phyloP scores from a whole-genome alignment of 2,329 filamentous ascomycete genomes.

The Fusarium stilboides region DNA sequence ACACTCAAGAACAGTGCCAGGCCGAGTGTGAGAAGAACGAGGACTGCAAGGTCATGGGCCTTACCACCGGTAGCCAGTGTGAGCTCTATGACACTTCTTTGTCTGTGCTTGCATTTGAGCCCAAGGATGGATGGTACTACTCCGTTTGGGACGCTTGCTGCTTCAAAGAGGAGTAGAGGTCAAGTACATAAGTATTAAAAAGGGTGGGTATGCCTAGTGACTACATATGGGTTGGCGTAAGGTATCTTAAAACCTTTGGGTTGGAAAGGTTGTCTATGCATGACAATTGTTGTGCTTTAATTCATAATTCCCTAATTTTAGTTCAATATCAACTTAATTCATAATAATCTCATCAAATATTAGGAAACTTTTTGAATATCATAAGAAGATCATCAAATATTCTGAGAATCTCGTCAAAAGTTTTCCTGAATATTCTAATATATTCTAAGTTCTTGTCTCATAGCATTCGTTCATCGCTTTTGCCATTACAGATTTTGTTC shows the following conservation, averaged over 20 bases:
- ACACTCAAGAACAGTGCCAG: constrained; percentile 18
- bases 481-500: not conserved
- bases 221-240: constrained; percentile 7
- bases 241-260: not conserved
- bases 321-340: not conserved
- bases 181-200: not conserved
- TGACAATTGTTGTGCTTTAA: constrained; percentile 9
- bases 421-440: not conserved
- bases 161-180: constrained; percentile 9
- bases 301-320: constrained; percentile 28
- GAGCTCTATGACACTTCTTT: constrained; percentile 33
- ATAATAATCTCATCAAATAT: too few species aligned
- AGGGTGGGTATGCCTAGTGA: constrained; percentile 1
- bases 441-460: not conserved
- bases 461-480: not conserved
- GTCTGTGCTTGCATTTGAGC: constrained; percentile 16
- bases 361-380: too few species aligned
- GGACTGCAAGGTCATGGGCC: constrained; percentile 29
- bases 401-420: too few species aligned
- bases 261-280: not conserved
- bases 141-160: constrained; percentile 36
- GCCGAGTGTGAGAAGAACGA: constrained; percentile 9
- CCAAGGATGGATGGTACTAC: constrained; percentile 9
- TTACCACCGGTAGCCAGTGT: constrained; percentile 25
- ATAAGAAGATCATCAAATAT: too few species aligned